Evolutionary conservation across 2,329 filamentous ascomycete species (phyloP), one percentile per base, ranked within the genome.

Genomic region (Akanthomyces dipterigenus): DNA sequence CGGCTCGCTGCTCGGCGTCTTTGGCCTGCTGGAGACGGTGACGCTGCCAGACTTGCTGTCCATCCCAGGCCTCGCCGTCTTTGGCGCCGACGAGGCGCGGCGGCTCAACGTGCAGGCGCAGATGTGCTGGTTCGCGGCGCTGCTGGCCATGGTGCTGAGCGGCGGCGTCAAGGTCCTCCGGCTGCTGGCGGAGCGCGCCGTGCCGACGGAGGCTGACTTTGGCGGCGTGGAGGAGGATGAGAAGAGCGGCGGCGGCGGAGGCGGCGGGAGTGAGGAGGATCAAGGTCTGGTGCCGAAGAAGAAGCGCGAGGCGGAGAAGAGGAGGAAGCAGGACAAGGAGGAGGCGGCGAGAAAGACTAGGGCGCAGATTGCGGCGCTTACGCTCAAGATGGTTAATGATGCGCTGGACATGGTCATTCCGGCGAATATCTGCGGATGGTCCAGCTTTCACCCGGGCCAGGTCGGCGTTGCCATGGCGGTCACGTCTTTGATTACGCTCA

Each of bases 61-160:
- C 20, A 70, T 81, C 20, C 66, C 73, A 46, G 75, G 75, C 58
- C 64, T 85, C 64, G 75, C 81, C 51, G 71, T 83, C 14, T 86
- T 87, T 75, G 80, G 79, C 0, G 67, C 80, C 1, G 79, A 77
- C 42, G 69, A 76, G 71, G 79, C 80, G 18, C 66, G 67, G n/a
- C 66, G 64, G 28, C 67, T 88, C 4, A 77, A 83, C 50, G 63
- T 80, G 24, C 86, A 91, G 72, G 83, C 82, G 0, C 84, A 89
- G 73, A 81, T 84, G 57, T 86, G 88, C 72, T 92, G 89, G 89
- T 82, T 90, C 64, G 82, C 86, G 43, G 81, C 81, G 0, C 74
- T 91, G 24, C 74, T 74, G 12, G 80, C 82, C 62, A 83, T 80
- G 1, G 73, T 83, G 0, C 46, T 80, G 3, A 67, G 76, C 26